Evolutionary conservation across 441 rosid species (phyloP).

Genomic region (Rhodomyrtus psidioides): DNA sequence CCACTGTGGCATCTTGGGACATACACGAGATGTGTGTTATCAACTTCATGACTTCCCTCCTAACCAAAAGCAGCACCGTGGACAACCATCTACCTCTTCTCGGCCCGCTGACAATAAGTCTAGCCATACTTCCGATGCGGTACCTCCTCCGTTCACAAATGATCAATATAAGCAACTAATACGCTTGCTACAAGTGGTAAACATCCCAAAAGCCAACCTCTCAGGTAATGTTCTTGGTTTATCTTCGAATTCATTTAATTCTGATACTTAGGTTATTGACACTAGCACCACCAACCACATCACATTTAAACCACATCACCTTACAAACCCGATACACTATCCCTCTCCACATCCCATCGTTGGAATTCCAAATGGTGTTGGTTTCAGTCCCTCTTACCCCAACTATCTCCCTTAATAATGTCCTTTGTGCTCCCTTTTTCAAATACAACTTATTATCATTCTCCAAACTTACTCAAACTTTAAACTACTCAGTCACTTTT

Average conservation of each 20-base stretch:
- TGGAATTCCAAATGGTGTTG: background rate
- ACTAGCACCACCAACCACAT: too few species aligned
- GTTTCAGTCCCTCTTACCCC: background rate
- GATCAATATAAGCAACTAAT: too few species aligned
- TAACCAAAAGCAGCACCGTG: too few species aligned
- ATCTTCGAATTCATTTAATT: background rate
- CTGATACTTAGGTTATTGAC: background rate
- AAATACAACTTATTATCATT: background rate
- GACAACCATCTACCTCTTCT: too few species aligned
- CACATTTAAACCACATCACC: background rate
- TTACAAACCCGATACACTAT: background rate
- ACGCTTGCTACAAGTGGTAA: too few species aligned
- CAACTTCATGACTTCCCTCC: too few species aligned
- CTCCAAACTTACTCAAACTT: background rate
- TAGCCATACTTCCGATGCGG: too few species aligned
- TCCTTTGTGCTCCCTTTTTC: background rate
- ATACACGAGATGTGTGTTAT: too few species aligned
- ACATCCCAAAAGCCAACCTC: background rate
- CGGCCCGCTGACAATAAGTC: too few species aligned
- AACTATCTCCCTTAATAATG: background rate
- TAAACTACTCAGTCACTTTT: background rate
- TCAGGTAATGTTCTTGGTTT: background rate
- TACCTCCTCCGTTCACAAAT: too few species aligned
- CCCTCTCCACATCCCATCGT: background rate
- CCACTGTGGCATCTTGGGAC: too few species aligned